Conservation (phyloP, 768 basidiomycete genomes). For the Suillus hirtellus region DNA sequence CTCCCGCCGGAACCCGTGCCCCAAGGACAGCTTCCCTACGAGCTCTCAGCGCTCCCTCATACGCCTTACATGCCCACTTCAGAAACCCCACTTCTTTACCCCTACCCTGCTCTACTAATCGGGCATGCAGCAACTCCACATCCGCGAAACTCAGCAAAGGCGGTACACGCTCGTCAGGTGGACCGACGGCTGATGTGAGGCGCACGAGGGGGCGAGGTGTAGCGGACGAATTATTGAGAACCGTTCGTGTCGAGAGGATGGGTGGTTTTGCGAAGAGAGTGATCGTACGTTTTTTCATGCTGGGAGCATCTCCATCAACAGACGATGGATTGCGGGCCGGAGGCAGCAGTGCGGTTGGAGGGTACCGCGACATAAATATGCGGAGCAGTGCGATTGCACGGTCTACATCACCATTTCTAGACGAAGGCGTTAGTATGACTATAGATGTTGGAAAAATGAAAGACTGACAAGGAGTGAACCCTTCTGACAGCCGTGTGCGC, state of each 20-base stretch:
- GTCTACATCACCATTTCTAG: conserved; percentile 51
- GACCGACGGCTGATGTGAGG: conserved; percentile 54
- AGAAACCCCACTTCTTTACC: conserved; percentile 61
- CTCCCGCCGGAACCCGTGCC: conserved; percentile 4
- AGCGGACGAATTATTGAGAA: conserved; percentile 37
- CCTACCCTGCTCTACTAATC: conserved; percentile 50
- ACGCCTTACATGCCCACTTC: conserved; percentile 72
- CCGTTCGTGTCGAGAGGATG: conserved; percentile 59
- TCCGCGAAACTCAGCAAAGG: conserved; percentile 78
- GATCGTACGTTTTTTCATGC: conserved; percentile 12
- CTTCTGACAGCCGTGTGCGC: conserved; percentile 71
- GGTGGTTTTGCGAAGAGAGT: conserved; percentile 40
- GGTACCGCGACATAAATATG: conserved; percentile 65
- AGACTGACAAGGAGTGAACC: conserved; percentile 57
- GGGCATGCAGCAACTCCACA: conserved; percentile 76
- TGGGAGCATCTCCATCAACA: background rate
- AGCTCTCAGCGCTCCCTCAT: conserved; percentile 64
- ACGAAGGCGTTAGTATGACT: background rate
- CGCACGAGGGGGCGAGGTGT: conserved; percentile 66
- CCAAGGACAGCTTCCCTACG: conserved; percentile 48
- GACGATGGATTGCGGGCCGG: conserved; percentile 12
- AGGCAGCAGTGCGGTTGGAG: conserved; percentile 45
- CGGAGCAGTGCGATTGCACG: conserved; percentile 57
- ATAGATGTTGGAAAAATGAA: background rate
- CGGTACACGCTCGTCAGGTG: conserved; percentile 78